A percentile compares a stretch with the other conserved stretches of the same genome.
phyloP scores from a whole-genome alignment of 768 basidiomycete species.

The Termitomyces sp. region DNA sequence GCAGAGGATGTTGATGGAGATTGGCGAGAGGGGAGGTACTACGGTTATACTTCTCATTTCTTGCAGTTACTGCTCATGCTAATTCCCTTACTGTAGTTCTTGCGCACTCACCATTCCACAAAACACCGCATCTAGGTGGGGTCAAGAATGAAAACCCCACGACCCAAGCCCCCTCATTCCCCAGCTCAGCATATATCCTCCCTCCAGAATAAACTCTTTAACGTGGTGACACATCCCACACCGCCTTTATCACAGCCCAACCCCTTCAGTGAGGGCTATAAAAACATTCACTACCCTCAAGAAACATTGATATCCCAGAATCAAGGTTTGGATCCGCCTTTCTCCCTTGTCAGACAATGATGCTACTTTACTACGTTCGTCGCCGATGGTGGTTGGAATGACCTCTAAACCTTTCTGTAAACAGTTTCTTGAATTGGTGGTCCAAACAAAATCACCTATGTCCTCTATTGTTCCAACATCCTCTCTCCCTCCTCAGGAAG shows the following conservation, averaged over 20 bases:
- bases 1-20: conserved; percentile 20
- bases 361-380: not conserved
- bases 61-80: not conserved
- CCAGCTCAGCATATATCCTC: not conserved
- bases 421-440: conserved; percentile 1
- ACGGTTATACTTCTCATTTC: not conserved
- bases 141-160: conserved; percentile 23
- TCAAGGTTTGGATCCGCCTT: not conserved
- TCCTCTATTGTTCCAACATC: conserved; percentile 16
- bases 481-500: conserved; percentile 6
- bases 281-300: too few relatives aligned
- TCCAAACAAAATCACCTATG: conserved; percentile 9
- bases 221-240: conserved; percentile 1
- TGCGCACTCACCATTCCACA: not conserved
- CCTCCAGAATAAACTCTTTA: conserved; percentile 4
- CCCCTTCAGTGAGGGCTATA: too few relatives aligned
- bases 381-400: conserved; percentile 7
- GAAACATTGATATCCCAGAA: not conserved
- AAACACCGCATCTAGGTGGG: conserved; percentile 20
- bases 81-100: not conserved
- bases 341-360: not conserved
- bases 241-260: too few relatives aligned
- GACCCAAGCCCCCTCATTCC: not conserved
- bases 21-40: conserved; percentile 6
- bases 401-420: not conserved